phyloP scores from a whole-genome alignment of 176 grass and related monocot species.

The Metroxylon sagu region DNA sequence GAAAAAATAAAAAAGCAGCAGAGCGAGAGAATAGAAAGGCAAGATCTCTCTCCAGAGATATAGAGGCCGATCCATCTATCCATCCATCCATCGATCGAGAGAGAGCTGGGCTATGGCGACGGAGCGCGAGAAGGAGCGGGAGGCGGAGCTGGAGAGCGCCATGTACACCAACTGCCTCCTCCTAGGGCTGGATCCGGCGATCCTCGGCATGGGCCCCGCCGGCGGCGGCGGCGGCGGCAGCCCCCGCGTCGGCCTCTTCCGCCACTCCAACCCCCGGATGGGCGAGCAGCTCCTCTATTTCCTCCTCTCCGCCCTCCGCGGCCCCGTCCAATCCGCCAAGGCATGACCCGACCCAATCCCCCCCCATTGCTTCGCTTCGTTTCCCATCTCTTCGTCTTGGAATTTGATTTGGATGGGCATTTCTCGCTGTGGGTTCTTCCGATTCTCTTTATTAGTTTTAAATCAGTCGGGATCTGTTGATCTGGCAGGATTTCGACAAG shows the following conservation, averaged over 20 bases:
- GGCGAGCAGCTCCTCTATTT: conserved; percentile 99
- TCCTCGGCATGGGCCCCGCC: conserved; percentile 40
- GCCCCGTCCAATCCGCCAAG: conserved; percentile 83
- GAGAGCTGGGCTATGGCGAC: conserved; percentile 53
- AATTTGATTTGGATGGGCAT: conserved; percentile 1
- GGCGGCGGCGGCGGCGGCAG: conserved; percentile 18
- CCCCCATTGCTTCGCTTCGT: background rate
- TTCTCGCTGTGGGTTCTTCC: background rate
- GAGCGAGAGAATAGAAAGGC: too few species aligned
- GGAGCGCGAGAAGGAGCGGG: conserved; percentile 97
- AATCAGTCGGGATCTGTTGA: background rate
- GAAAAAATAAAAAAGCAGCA: too few species aligned
- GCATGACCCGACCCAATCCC: background rate
- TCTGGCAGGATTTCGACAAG: conserved; percentile 85
- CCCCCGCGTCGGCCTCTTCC: conserved; percentile 68
- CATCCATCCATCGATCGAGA: background rate
- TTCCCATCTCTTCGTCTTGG: background rate
- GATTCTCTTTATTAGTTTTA: background rate
- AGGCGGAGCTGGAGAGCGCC: conserved; percentile 97
- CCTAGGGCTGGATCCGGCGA: conserved; percentile 80
- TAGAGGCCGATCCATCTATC: background rate
- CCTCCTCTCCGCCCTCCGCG: conserved; percentile 84
- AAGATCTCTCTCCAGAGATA: too few species aligned
- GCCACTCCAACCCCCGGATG: conserved; percentile 89
- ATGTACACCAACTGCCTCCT: conserved; percentile 99